phyloP scores from a whole-genome alignment of 2,329 filamentous ascomycete genomes.

The Pseudohalonectria lignicola region DNA sequence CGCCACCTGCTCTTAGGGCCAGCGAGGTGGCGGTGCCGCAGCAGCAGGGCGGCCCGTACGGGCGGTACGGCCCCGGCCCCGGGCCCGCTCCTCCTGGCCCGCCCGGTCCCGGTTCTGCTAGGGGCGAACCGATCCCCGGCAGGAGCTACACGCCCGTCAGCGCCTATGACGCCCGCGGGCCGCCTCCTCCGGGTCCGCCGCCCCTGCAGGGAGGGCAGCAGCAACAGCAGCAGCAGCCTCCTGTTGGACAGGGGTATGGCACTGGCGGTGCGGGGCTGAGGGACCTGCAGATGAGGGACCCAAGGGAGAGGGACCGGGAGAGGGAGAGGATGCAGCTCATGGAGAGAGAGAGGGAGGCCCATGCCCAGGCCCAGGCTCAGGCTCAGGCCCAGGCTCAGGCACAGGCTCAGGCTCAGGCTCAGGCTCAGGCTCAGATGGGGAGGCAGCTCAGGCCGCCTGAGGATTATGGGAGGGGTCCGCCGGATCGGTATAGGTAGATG shows the following conservation, averaged over 20 bases:
- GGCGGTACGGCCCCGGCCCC: slow-evolving; percentile 9
- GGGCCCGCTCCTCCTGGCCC: slow-evolving; percentile 7
- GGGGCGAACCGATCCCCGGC: slow-evolving; percentile 3
- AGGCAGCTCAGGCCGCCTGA: slow-evolving; percentile 12
- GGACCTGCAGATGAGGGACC: neutral
- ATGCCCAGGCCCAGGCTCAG: slow-evolving; percentile 1
- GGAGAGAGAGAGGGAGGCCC: slow-evolving; percentile 5
- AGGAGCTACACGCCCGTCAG: slow-evolving; percentile 16
- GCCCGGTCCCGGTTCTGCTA: slow-evolving; percentile 1
- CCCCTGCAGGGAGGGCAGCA: neutral
- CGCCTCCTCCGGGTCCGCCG: slow-evolving; percentile 5
- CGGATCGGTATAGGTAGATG: neutral
- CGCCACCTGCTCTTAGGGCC: slow-evolving; percentile 10
- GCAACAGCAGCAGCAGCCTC: slow-evolving; percentile 4
- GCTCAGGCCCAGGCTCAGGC: slow-evolving; percentile 5
- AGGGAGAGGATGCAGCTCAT: neutral
- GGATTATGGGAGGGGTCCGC: slow-evolving; percentile 9
- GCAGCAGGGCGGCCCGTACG: slow-evolving; percentile 8
- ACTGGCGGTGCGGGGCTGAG: neutral
- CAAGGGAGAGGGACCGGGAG: neutral
- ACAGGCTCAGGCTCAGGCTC: neutral
- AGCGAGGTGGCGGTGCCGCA: slow-evolving; percentile 5
- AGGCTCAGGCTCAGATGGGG: slow-evolving; percentile 7
- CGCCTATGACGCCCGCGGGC: slow-evolving; percentile 15
- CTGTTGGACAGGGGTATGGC: slow-evolving; percentile 1